Evolutionary conservation across 352 stramenopile genomes (phyloP), one percentile per base, ranked within the genome.

Genomic region (Hyaloperonospora brassicae): DNA sequence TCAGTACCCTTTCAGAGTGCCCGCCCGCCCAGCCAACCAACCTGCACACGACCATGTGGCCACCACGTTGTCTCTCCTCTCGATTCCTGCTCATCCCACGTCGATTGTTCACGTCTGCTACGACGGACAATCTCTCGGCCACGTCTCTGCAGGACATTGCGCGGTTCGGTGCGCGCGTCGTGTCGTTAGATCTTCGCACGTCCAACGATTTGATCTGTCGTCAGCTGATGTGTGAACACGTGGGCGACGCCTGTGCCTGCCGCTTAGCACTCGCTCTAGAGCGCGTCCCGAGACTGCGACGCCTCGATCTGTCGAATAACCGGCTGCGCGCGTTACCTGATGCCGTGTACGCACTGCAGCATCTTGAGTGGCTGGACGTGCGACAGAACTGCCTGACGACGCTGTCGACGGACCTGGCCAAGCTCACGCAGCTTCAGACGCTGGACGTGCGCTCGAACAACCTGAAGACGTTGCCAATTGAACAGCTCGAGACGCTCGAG

Each of bases 201-300:
- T 95, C 85, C 22, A 52, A 69, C n/a, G 88, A 97, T 64, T 66
- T 97, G 39, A 55, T 94, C n/a, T 97, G 88, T 66, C 79, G 74
- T 34, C 95, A 96, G 57, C 68, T 97, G 46, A 96, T 97, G 88
- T 97, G 88, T 61, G 82, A 94, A 59, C 81, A 93, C 66, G 67
- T 97, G 24, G 87, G 88, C 24, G 75, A 80, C 48, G 76, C 84
- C 10, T 97, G 88, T 57, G 66, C 81, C 27, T 97, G 88, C 66
- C 76, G 80, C 52, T 66, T 97, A 38, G 76, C 84, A 54, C 64
- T 91, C 8, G 76, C 83, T 23, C 70, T 94, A 11, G 82, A 90
- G 64, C 79, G 80, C 34, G 67, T 86, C 13, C 80, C 85, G 17
- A 57, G 67, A 38, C 66, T 96, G 25, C 55, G 70, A 50, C 52